Conservation (phyloP, 2,329 filamentous ascomycete genomes). For the Aphanocladium album region DNA sequence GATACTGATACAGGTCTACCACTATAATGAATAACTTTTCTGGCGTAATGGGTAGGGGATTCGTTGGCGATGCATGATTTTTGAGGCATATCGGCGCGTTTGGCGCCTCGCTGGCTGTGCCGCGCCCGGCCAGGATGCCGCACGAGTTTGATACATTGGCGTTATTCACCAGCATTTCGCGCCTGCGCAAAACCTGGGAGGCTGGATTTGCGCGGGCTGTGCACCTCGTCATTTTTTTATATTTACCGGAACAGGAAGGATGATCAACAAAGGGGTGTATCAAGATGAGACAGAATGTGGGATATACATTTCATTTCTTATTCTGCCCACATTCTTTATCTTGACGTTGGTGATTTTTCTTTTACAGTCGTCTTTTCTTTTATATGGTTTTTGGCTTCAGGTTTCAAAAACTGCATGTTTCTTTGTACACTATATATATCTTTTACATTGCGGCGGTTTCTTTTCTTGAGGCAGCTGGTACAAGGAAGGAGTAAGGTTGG, state of each 20-base stretch:
- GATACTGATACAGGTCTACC: constrained; percentile 13
- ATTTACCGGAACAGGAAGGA: not conserved
- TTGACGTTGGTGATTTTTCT: not conserved
- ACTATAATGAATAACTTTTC: constrained; percentile 14
- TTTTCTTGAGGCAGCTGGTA: not conserved
- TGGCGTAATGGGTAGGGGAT: constrained; percentile 9
- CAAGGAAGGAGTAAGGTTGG: constrained; percentile 6
- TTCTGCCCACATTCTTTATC: not conserved
- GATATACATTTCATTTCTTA: not conserved
- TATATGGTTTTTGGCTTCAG: not conserved
- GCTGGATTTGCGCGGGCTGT: not conserved
- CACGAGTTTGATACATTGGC: constrained; percentile 2
- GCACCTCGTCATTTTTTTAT: not conserved
- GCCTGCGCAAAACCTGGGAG: not conserved
- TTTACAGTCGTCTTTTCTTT: not conserved
- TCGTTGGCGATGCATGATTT: constrained; percentile 8
- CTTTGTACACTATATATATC: constrained; percentile 8
- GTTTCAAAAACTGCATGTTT: not conserved
- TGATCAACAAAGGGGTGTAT: not conserved
- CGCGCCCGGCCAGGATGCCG: not conserved
- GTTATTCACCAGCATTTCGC: constrained; percentile 2
- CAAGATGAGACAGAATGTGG: constrained; percentile 3
- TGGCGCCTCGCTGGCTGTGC: not conserved
- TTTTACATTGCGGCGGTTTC: not conserved
- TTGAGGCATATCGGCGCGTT: not conserved